Evolutionary conservation across 1,139 yeast genomes (phyloP), one percentile per base, ranked within the genome.

Genomic region (Hemisphaericaspora lyxosophila): DNA sequence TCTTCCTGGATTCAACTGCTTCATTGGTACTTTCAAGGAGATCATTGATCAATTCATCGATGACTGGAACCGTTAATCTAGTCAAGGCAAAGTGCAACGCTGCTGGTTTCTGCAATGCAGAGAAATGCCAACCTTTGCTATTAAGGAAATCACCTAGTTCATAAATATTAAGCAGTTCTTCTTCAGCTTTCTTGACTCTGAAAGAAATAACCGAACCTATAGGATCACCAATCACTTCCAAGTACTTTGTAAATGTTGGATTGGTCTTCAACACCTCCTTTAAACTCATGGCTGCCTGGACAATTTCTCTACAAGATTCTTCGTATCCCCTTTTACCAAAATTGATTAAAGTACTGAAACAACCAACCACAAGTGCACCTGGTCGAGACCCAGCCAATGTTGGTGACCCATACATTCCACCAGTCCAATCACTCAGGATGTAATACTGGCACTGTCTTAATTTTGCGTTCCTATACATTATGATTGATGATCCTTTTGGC

Each of bases 361-460:
- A 90, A 0, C 97, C 97, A 12, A 85, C 97, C 75, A 89, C 86
- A 35, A 92, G 69, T 0, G 97, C 97, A 38, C 98, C 98, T 0
- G 97, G 97, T 47, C 97, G 78, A 7, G 96, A 87, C 0, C 98
- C 98, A 0, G 97, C 97, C 37, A 92, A 67, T 0, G 97, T 92
- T 2, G 97, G 97, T 0, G 97, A 88, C 0, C 97, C 98, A 55
- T 92, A 92, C 54, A 92, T 70, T 1, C 98, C 98, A 32, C 98
- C 98, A 7, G 82, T 72, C 98, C 98, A 92, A 44, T 82, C 87
- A 2, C 89, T 70, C 41, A 81, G 75, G 24, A 90, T 75, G 59
- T 84, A 92, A 61, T 92, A 92, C 62, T 92, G 98, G 53, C 85
- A 75, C 49, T 77, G 78, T 40, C 98, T 74, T 42, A 88, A 70